Evolutionary conservation across 768 basidiomycete species (phyloP).

Genomic region (Trametes meyenii): DNA sequence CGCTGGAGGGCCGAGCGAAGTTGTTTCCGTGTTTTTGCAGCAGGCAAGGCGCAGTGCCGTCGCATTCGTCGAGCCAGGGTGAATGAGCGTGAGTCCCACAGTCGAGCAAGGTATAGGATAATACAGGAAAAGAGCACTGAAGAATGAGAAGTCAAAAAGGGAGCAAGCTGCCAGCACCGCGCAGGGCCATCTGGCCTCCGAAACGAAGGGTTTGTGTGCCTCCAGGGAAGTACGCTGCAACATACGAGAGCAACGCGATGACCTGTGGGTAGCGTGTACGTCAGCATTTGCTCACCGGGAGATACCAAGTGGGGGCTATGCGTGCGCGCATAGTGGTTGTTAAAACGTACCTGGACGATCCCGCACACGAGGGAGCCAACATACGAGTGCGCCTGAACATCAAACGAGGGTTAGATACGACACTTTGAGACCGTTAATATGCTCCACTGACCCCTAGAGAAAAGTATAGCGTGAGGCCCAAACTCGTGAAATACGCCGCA

Average conservation of each 20-base stretch:
- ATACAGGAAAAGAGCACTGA: background rate
- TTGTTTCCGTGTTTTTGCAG: background rate
- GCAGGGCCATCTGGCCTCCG: slow-evolving; percentile 78
- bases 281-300: background rate
- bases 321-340: background rate
- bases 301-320: background rate
- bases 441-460: slow-evolving; percentile 73
- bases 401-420: background rate
- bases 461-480: slow-evolving; percentile 90
- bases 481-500: slow-evolving; percentile 76
- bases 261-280: slow-evolving; percentile 46
- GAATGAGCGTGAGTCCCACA: background rate
- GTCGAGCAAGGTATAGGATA: slow-evolving; percentile 6
- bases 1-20: background rate
- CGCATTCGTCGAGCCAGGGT: background rate
- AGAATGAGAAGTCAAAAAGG: slow-evolving; percentile 55
- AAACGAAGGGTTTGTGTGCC: slow-evolving; percentile 80
- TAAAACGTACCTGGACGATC: slow-evolving; percentile 65
- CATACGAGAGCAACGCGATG: slow-evolving; percentile 82
- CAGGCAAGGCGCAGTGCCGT: background rate
- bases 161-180: slow-evolving; percentile 81
- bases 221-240: slow-evolving; percentile 95
- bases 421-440: background rate
- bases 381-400: slow-evolving; percentile 72
- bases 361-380: slow-evolving; percentile 85